Evolutionary conservation across 345 rosid species (phyloP).

Genomic region (Citrus australasica): DNA sequence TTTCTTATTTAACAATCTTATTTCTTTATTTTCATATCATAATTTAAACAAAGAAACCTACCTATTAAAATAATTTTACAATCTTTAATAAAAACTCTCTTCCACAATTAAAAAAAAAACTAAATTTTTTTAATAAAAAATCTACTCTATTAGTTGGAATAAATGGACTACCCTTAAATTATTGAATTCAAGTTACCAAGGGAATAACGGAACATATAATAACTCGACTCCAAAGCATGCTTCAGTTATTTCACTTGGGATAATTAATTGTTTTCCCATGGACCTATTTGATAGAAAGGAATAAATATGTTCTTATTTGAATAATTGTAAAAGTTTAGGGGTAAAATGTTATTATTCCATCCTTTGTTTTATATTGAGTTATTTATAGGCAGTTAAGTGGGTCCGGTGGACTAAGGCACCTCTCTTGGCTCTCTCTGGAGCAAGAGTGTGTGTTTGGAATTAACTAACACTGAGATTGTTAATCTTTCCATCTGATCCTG

Average conservation of each 20-base stretch:
- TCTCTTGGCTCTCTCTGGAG: conserved; percentile 7
- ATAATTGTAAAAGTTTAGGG: not conserved
- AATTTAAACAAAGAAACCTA: too few relatives aligned
- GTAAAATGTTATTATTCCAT: not conserved
- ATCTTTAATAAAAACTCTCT: too few relatives aligned
- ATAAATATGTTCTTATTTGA: too few relatives aligned
- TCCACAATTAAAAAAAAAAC: too few relatives aligned
- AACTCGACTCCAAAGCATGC: not conserved
- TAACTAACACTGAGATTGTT: not conserved
- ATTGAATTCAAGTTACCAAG: not conserved
- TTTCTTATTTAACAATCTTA: too few relatives aligned
- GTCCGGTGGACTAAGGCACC: conserved; percentile 6
- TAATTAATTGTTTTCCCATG: too few relatives aligned
- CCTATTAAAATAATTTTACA: too few relatives aligned
- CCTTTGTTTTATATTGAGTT: not conserved
- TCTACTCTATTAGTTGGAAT: not conserved
- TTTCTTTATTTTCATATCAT: too few relatives aligned
- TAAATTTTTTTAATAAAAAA: too few relatives aligned
- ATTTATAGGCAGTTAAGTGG: conserved; percentile 16
- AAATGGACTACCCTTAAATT: not conserved
- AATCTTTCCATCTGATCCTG: conserved; percentile 6
- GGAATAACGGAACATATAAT: too few relatives aligned
- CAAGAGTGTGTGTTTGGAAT: conserved; percentile 4
- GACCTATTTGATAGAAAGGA: too few relatives aligned
- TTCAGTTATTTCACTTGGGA: not conserved